Conservation (phyloP, 495 filamentous ascomycete genomes). For the Podospora pseudocomata region DNA sequence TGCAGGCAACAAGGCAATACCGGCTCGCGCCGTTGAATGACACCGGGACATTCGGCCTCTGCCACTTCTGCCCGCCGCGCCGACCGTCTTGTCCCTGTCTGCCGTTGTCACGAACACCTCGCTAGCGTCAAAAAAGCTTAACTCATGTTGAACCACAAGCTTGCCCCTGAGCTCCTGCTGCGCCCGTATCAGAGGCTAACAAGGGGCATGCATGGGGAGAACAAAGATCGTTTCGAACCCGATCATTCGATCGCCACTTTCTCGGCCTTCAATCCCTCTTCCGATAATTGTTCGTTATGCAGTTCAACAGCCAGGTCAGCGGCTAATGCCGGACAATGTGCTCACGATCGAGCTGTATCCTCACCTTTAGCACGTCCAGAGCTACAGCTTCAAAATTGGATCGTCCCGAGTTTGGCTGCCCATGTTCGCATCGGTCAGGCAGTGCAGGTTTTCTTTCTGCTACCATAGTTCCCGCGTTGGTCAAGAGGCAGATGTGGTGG, state of each 20-base stretch:
- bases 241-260: neutral
- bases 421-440: neutral
- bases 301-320: neutral
- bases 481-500: neutral
- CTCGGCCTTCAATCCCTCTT: neutral
- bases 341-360: neutral
- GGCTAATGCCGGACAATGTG: neutral
- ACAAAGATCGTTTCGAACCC: neutral
- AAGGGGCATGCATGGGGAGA: neutral
- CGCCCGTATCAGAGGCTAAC: neutral
- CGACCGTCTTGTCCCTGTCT: neutral
- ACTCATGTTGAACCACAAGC: neutral
- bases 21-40: neutral
- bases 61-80: neutral
- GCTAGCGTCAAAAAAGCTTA: slow-evolving; percentile 10
- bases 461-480: neutral
- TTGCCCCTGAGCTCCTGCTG: slow-evolving; percentile 1
- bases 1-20: neutral
- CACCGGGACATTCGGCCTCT: neutral
- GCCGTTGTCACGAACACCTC: neutral
- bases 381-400: neutral
- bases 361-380: neutral
- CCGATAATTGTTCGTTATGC: neutral
- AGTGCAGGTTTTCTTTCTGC: neutral
- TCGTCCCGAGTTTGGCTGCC: neutral